Evolutionary conservation across 2,329 filamentous ascomycete genomes (phyloP).

Genomic region (Fusarium circinatum): DNA sequence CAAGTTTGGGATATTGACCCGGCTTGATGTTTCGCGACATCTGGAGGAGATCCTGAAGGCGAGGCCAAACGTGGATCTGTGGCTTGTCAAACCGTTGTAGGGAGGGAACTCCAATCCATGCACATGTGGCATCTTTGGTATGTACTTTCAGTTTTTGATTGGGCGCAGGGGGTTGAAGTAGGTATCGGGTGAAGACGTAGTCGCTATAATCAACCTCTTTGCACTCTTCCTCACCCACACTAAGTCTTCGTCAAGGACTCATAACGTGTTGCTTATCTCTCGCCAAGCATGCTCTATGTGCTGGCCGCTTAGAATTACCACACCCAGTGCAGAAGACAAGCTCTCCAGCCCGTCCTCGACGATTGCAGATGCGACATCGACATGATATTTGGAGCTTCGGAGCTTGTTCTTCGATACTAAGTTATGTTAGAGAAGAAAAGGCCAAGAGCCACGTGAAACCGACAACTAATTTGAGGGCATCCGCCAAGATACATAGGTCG

Average conservation of each 20-base stretch:
- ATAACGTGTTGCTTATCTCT: background rate
- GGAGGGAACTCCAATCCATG: slow-evolving; percentile 8
- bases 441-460: background rate
- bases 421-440: background rate
- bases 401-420: background rate
- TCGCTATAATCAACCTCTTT: background rate
- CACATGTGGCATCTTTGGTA: background rate
- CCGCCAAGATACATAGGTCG: fast-evolving
- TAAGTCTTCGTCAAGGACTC: background rate
- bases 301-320: background rate
- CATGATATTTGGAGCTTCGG: background rate
- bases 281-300: background rate
- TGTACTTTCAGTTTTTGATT: background rate
- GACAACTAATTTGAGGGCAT: background rate
- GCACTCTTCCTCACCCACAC: background rate
- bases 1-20: slow-evolving; percentile 16
- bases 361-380: background rate
- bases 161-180: background rate
- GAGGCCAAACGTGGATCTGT: slow-evolving; percentile 12
- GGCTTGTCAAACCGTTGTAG: background rate
- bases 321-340: background rate
- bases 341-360: background rate
- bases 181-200: background rate
- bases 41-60: background rate
- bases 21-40: background rate